These are phyloP conservation scores for Rhytidhysteron rufulum DNA, from an alignment of 2,329 filamentous ascomycete genomes.

Conservation along the genomic window DNA sequence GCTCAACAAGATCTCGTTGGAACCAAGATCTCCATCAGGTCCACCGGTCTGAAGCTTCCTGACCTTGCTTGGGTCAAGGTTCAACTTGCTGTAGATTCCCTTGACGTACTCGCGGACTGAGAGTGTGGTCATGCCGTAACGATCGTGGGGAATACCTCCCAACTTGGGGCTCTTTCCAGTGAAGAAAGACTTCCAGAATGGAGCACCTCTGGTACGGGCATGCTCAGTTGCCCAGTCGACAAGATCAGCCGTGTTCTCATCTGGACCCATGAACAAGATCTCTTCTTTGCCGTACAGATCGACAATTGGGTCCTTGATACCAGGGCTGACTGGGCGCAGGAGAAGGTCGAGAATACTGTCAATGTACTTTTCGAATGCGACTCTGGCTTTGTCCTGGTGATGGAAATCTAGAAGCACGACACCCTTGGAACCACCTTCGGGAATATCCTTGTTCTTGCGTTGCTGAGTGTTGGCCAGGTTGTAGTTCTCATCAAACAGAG, in stretches of 20 bases:
- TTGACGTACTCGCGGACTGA: constrained; percentile 95
- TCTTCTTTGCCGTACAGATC: constrained; percentile 93
- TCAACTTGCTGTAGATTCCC: constrained; percentile 94
- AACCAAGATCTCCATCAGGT: constrained; percentile 92
- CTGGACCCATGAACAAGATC: constrained; percentile 97
- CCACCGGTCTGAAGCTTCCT: constrained; percentile 97
- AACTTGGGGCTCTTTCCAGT: constrained; percentile 96
- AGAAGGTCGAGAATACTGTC: constrained; percentile 96
- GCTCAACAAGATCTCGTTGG: constrained; percentile 93
- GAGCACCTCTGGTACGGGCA: constrained; percentile 78
- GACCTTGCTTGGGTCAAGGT: constrained; percentile 79
- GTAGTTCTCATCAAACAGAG: constrained; percentile 98
- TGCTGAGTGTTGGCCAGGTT: constrained; percentile 97
- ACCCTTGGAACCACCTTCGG: constrained; percentile 96
- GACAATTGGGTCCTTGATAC: constrained; percentile 98
- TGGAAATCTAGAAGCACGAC: constrained; percentile 91
- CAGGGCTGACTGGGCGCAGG: constrained; percentile 81
- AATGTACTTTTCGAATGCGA: constrained; percentile 99
- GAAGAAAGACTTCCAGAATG: constrained; percentile 99
- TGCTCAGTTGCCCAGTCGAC: constrained; percentile 99
- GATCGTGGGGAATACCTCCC: constrained; percentile 93
- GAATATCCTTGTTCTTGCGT: constrained; percentile 99
- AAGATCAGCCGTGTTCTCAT: constrained; percentile 96
- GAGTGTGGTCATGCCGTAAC: constrained; percentile 95
- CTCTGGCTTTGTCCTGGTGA: constrained; percentile 86